Evolutionary conservation across 2,329 filamentous ascomycete genomes (phyloP).

Genomic region (Ascochyta fabae): DNA sequence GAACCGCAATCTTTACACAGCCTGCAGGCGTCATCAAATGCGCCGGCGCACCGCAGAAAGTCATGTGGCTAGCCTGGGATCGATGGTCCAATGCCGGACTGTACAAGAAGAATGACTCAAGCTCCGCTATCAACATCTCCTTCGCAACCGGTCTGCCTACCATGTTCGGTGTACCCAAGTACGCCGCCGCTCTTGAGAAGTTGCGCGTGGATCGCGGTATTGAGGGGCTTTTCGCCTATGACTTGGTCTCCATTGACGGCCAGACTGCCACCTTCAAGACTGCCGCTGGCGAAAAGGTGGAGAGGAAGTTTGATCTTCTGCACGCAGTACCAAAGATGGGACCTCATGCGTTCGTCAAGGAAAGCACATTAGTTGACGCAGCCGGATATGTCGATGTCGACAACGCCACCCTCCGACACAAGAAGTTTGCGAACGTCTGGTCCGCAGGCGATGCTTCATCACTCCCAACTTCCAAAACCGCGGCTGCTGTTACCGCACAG

Average conservation of each 20-base stretch:
- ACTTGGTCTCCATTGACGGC: slow-evolving; percentile 47
- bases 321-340: slow-evolving; percentile 50
- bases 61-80: slow-evolving; percentile 52
- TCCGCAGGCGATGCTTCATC: slow-evolving; percentile 48
- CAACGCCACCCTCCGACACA: slow-evolving; percentile 45
- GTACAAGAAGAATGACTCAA: slow-evolving; percentile 36
- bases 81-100: slow-evolving; percentile 46
- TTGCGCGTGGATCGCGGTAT: slow-evolving; percentile 47
- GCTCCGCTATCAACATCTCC: slow-evolving; percentile 45
- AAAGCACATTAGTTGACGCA: slow-evolving; percentile 44
- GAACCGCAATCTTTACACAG: slow-evolving; percentile 49
- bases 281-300: slow-evolving; percentile 34
- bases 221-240: slow-evolving; percentile 49
- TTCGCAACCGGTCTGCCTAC: slow-evolving; percentile 49
- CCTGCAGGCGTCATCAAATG: slow-evolving; percentile 51
- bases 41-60: slow-evolving; percentile 50
- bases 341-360: slow-evolving; percentile 46
- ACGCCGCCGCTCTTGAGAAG: slow-evolving; percentile 44
- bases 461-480: slow-evolving; percentile 50
- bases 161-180: slow-evolving; percentile 53
- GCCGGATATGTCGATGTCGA: slow-evolving; percentile 50
- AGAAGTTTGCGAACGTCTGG: slow-evolving; percentile 49
- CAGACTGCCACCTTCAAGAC: slow-evolving; percentile 46
- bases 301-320: slow-evolving; percentile 47
- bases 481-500: slow-evolving; percentile 48